These are phyloP conservation scores for Parmelia sp. DNA, from an alignment of 495 filamentous ascomycete species.

Conservation along the genomic window DNA sequence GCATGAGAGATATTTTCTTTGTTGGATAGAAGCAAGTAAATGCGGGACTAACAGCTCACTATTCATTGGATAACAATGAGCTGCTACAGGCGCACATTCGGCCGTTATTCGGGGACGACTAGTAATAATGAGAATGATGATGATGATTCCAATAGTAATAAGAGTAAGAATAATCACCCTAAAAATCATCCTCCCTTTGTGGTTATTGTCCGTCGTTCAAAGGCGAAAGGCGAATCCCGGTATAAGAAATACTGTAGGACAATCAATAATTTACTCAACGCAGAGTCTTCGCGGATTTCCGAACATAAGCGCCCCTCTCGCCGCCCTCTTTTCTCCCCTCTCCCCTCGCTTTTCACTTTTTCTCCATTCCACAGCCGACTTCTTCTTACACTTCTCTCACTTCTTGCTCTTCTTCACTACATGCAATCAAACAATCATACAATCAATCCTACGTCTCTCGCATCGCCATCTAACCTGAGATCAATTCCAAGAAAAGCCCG, in stretches of 20 bases:
- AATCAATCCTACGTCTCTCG: too few relatives aligned
- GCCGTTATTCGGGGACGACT: neutral
- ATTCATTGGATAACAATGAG: neutral
- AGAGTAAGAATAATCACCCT: neutral
- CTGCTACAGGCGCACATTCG: neutral
- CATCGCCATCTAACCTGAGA: neutral
- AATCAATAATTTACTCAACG: neutral
- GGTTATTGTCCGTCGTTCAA: neutral
- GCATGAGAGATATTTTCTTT: slow-evolving; percentile 6
- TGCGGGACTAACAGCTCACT: neutral
- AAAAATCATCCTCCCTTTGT: neutral
- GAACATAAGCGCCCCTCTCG: neutral
- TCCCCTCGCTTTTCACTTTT: neutral
- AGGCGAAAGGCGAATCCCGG: neutral
- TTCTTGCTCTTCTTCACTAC: neutral
- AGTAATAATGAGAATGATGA: neutral
- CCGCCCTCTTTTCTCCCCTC: neutral
- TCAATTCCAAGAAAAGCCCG: neutral
- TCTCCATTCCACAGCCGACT: neutral
- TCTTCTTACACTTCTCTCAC: neutral
- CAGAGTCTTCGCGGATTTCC: neutral
- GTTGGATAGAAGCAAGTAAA: neutral
- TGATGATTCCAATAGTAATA: neutral
- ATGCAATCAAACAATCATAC: too few relatives aligned
- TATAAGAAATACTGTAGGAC: neutral